Conservation (phyloP, 2,329 filamentous ascomycete genomes). For the Trichoderma harzianum region DNA sequence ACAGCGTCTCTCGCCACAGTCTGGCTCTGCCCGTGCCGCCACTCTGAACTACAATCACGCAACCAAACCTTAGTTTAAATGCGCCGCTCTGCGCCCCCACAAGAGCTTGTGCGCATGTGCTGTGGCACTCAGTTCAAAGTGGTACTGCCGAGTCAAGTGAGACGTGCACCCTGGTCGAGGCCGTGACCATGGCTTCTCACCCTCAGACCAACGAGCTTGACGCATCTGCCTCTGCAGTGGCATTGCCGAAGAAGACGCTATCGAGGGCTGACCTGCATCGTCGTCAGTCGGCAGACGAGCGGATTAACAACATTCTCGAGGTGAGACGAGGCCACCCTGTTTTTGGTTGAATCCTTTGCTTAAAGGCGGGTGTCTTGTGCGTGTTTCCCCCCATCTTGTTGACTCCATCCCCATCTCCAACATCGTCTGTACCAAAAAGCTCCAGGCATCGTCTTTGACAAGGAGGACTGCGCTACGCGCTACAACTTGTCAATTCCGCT, state of each 20-base stretch:
- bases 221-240: neutral
- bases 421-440: neutral
- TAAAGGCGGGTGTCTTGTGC: slow-evolving; percentile 3
- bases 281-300: slow-evolving; percentile 37
- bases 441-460: neutral
- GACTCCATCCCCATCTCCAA: neutral
- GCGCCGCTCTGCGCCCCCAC: slow-evolving; percentile 8
- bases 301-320: slow-evolving; percentile 46
- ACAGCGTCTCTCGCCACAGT: neutral
- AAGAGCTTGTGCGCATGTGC: slow-evolving; percentile 6
- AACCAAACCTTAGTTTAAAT: slow-evolving; percentile 3
- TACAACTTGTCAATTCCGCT: neutral
- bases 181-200: slow-evolving; percentile 9
- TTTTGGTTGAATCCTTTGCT: neutral
- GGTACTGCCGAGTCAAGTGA: slow-evolving; percentile 7
- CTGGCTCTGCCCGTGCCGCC: neutral
- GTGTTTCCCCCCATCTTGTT: neutral
- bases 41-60: slow-evolving; percentile 11
- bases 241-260: slow-evolving; percentile 18
- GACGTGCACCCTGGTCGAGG: slow-evolving; percentile 2
- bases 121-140: neutral
- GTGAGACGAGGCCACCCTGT: slow-evolving; percentile 31
- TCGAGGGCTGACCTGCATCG: slow-evolving; percentile 25
- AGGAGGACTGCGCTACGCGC: neutral
- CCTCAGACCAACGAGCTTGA: neutral